phyloP scores from a whole-genome alignment of 257 asterid genomes.

The Gentiana macrophylla region DNA sequence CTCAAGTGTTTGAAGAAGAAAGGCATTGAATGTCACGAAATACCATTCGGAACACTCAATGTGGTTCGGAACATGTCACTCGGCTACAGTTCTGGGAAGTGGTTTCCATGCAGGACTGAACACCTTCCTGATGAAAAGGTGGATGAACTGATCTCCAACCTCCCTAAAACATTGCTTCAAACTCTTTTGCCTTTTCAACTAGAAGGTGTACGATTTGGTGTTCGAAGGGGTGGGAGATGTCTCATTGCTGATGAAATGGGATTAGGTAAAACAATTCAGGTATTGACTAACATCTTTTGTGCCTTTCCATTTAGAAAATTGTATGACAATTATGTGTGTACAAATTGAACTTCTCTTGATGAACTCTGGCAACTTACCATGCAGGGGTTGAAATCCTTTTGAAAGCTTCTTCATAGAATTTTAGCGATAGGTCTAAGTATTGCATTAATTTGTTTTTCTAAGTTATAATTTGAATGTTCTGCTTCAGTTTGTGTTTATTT shows the following conservation, averaged over 20 bases:
- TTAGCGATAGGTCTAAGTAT: too few species aligned
- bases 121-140: slow-evolving; percentile 79
- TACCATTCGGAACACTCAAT: slow-evolving; percentile 81
- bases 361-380: not conserved
- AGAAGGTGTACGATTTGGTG: slow-evolving; percentile 82
- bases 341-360: not conserved
- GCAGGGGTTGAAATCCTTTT: not conserved
- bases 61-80: slow-evolving; percentile 70
- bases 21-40: slow-evolving; percentile 67
- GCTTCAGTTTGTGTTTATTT: too few species aligned
- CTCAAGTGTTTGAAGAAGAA: slow-evolving; percentile 53
- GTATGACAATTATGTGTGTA: not conserved
- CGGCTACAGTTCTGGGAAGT: slow-evolving; percentile 41
- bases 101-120: slow-evolving; percentile 92
- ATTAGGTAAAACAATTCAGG: slow-evolving; percentile 95
- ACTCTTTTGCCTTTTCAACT: slow-evolving; percentile 79
- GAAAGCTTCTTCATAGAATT: not conserved
- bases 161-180: slow-evolving; percentile 50
- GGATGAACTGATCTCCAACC: slow-evolving; percentile 50
- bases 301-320: not conserved
- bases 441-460: too few species aligned
- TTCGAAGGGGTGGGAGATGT: slow-evolving; percentile 92
- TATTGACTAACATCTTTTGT: slow-evolving; percentile 6
- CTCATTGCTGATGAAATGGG: slow-evolving; percentile 99
- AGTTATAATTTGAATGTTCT: too few species aligned